Base-by-base conservation (phyloP, 495 filamentous ascomycete species). In the Trichoderma erinaceum region DNA sequence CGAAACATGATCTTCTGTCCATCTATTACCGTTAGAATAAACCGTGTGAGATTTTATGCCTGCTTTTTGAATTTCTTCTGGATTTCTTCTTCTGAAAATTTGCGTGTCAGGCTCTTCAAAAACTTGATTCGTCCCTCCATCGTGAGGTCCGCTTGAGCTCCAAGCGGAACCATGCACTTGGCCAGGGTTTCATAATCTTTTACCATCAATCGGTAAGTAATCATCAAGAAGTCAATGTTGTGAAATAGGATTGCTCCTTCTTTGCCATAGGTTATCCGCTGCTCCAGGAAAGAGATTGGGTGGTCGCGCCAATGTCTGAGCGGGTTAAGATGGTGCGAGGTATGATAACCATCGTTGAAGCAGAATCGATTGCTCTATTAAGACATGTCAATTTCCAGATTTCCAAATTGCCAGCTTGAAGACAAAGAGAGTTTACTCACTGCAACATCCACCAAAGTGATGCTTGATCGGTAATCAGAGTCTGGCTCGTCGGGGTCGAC, bases 281-380 rank as follows among this genome's bases (percentile, higher is more conserved):
- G 79, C 69, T 82, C 78, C 41, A 91, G 71, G 69, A 92, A 89
- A 48, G 86, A 78, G 27, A 83, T 73, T 0, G 89, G 89, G 71
- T 91, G 89, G 63, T 91, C 88, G 68, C 89, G 83, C 89, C 89
- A 92, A 81, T 91, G 89, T 7, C 89, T 85, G 32, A 80, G 82
- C 0, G 89, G 88, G 76, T 92, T 89, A 18, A 92, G 81, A 71
- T 91, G 89, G 76, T 92, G 89, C 2, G 89, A 89, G 56, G 89
- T 91, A 73, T 92, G 89, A 76, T 91, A 92, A 68, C 89, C 89
- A 72, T 92, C 89, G 73, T 92, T 92, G 81, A 86, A 92, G 74
- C 86, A 91, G 78, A 85, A 85, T 44, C 89, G 86, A 77, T 92
- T 92, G 72, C 81, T 86, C 87, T 88, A 25, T 2, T 13, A 25